Evolutionary conservation across 2,329 filamentous ascomycete species (phyloP).

Genomic region (Cryphonectria japonica): DNA sequence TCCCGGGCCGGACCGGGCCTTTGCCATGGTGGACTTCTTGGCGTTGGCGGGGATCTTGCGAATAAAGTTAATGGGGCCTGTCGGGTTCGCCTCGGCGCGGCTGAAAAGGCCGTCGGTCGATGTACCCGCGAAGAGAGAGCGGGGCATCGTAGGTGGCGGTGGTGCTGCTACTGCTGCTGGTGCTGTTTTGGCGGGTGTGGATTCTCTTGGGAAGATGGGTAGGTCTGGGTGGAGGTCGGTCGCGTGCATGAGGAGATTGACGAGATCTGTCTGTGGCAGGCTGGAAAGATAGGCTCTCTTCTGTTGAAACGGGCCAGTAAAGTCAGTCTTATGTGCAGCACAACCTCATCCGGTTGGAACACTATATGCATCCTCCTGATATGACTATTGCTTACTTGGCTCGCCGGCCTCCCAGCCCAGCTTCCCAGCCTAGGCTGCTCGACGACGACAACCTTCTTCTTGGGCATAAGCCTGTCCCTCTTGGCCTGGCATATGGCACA

Average conservation of each 20-base stretch:
- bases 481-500: slow-evolving; percentile 64
- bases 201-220: slow-evolving; percentile 60
- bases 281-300: slow-evolving; percentile 66
- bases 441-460: slow-evolving; percentile 28
- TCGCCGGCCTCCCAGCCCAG: slow-evolving; percentile 44
- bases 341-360: background rate
- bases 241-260: slow-evolving; percentile 66
- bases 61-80: slow-evolving; percentile 44
- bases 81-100: slow-evolving; percentile 42
- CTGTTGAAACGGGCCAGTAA: slow-evolving; percentile 39
- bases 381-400: slow-evolving; percentile 41
- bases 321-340: background rate
- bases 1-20: slow-evolving; percentile 27
- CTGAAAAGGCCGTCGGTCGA: slow-evolving; percentile 35
- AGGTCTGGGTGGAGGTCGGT: slow-evolving; percentile 66
- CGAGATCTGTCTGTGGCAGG: slow-evolving; percentile 63
- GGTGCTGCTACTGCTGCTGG: slow-evolving; percentile 17
- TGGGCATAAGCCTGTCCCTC: slow-evolving; percentile 37
- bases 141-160: slow-evolving; percentile 35
- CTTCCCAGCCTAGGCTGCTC: slow-evolving; percentile 32
- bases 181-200: slow-evolving; percentile 9
- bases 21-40: slow-evolving; percentile 30
- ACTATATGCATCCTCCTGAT: background rate
- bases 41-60: slow-evolving; percentile 39
- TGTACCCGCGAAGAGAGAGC: slow-evolving; percentile 32